Base-by-base conservation (phyloP, 1,139 yeast genomes). In the Kodamaea ohmeri region DNA sequence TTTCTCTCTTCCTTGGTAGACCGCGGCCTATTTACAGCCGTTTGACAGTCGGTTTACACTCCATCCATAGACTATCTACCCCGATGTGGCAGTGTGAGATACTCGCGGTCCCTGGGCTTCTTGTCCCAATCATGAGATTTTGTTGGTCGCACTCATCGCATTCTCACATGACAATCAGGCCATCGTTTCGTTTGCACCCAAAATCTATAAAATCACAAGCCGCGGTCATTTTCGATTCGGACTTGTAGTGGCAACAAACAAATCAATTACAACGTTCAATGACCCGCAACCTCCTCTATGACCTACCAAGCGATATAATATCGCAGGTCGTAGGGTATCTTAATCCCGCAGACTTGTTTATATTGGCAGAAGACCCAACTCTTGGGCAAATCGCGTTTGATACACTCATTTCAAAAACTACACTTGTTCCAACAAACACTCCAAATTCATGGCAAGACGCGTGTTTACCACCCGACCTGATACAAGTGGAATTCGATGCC, bases 241-340 rank as follows among this genome's bases (percentile, higher is more conserved):
- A 13, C 28, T 24, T 5, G 12, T 24, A n/a, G 28, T 25, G 28
- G 28, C 28, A 25, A 24, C 25, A 24, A 24, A 24, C 25, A 25
- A 25, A 13, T 6, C 28, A 25, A 25, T 11, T 25, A 8, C 15
- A 15, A 25, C 28, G 6, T 9, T n/a, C n/a, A n/a, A 25, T 13
- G 28, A 13, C 16, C 4, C 28, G 16, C 12, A 27, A 27, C 13
- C 18, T 29, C 3, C 25, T 31, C 5, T 31, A 31, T 13, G 26
- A 20, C 15, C 26, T 31, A 6, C 34, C 34, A 11, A n/a, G 25
- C 12, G 34, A 31, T 13, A 31, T 31, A n/a, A 9, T 31, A 4
- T 3, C 8, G 19, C 25, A 21, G 9, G 34, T 31, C 4, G 17
- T 31, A 8, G 26, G 13, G 8, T 21, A 20, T 13, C 19, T 31